phyloP scores from a whole-genome alignment of 352 stramenopile genomes.

The Globisporangium cystogenes region DNA sequence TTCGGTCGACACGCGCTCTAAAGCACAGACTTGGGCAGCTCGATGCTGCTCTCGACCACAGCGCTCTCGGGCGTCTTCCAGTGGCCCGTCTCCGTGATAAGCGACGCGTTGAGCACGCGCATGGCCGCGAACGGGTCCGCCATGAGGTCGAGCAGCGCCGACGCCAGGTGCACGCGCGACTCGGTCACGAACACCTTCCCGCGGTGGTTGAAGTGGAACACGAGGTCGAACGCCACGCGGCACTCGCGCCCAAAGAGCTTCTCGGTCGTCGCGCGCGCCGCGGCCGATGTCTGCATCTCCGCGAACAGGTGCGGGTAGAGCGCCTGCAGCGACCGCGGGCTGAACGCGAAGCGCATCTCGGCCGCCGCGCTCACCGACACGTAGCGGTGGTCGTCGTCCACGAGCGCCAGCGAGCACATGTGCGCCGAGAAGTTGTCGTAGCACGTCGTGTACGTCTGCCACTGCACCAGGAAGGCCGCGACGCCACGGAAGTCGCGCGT shows the following conservation, averaged over 20 bases:
- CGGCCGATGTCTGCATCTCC: conserved; percentile 15
- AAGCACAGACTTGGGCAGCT: conserved; percentile 20
- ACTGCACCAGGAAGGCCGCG: conserved; percentile 38
- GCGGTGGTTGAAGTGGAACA: conserved; percentile 28
- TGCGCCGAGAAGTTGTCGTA: conserved; percentile 27
- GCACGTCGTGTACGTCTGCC: conserved; percentile 54
- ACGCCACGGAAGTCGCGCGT: conserved; percentile 44
- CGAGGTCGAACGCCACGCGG: conserved; percentile 23
- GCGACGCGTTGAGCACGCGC: conserved; percentile 22
- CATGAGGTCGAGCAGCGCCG: conserved; percentile 31
- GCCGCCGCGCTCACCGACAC: conserved; percentile 29
- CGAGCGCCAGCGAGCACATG: conserved; percentile 21
- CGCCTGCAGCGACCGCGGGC: conserved; percentile 29
- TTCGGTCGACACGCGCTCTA: conserved; percentile 10
- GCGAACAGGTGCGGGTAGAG: conserved; percentile 42
- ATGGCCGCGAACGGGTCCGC: conserved; percentile 27
- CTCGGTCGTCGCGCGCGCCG: conserved; percentile 15
- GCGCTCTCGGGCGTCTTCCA: conserved; percentile 25
- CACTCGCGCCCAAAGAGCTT: conserved; percentile 25
- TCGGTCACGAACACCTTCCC: conserved; percentile 22
- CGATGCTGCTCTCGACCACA: conserved; percentile 4
- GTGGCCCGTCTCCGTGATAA: conserved; percentile 31
- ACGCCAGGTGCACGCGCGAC: conserved; percentile 38
- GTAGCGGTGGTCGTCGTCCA: conserved; percentile 28
- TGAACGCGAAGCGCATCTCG: conserved; percentile 36